Percentiles rank a stretch among this genome's conserved stretches.
Conservation (phyloP, 257 asterid species). For the Knoxia roxburghii region DNA sequence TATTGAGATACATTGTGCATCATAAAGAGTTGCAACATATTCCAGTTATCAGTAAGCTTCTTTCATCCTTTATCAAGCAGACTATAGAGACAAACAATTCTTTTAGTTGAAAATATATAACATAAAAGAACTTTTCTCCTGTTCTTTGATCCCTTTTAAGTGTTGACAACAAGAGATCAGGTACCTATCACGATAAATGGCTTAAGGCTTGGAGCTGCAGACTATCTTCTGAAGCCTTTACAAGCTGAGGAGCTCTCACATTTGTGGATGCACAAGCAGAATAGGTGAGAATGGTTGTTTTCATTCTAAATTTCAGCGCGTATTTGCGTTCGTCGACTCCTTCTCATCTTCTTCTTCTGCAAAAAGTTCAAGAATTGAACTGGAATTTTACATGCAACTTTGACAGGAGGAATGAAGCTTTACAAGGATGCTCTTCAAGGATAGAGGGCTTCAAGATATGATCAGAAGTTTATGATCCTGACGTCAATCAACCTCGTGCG, state of each 20-base stretch:
- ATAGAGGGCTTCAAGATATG: background rate
- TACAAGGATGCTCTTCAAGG: conserved; percentile 4
- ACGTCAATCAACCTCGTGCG: background rate
- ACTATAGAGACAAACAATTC: background rate
- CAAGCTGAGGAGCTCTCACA: conserved; percentile 18
- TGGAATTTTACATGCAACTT: background rate
- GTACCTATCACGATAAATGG: conserved; percentile 46
- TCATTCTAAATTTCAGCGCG: background rate
- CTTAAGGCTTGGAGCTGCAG: conserved; percentile 59
- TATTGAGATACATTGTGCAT: conserved; percentile 46
- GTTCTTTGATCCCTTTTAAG: conserved; percentile 20
- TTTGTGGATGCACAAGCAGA: conserved; percentile 5
- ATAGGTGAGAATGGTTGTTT: background rate
- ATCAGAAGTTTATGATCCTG: background rate
- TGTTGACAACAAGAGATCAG: conserved; percentile 45
- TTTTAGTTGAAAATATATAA: background rate
- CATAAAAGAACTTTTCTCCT: background rate
- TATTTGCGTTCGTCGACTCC: background rate
- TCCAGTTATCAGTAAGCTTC: conserved; percentile 59
- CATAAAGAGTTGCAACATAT: conserved; percentile 34
- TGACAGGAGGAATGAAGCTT: conserved; percentile 12
- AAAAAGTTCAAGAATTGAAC: background rate
- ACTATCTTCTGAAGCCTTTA: conserved; percentile 69
- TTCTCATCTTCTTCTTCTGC: background rate
- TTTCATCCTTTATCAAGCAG: background rate